Evolutionary conservation across 2,329 filamentous ascomycete species (phyloP).

Genomic region (Sordariomycetes sp.): DNA sequence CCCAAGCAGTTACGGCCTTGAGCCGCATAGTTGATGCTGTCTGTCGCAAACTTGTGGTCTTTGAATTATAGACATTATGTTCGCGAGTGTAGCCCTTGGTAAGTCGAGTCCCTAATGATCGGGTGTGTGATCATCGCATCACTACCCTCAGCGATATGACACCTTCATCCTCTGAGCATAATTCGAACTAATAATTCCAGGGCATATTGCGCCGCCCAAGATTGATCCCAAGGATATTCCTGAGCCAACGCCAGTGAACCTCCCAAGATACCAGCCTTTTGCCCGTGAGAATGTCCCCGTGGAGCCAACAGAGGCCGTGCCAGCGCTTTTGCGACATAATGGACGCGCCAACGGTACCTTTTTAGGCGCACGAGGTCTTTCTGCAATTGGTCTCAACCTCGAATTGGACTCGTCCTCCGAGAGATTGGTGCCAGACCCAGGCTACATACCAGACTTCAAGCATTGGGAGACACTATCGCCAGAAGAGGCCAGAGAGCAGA

Average conservation of each 20-base stretch:
- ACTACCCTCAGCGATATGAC: too few relatives aligned
- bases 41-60: too few relatives aligned
- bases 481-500: constrained; percentile 39
- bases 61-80: too few relatives aligned
- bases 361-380: constrained; percentile 36
- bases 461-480: constrained; percentile 39
- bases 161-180: too few relatives aligned
- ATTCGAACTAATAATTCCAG: constrained; percentile 14
- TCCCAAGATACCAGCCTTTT: constrained; percentile 36
- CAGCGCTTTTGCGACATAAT: constrained; percentile 41
- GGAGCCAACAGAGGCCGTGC: constrained; percentile 27
- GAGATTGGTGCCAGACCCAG: constrained; percentile 44
- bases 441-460: constrained; percentile 42
- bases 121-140: too few relatives aligned
- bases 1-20: too few relatives aligned
- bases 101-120: too few relatives aligned
- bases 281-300: constrained; percentile 18
- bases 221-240: constrained; percentile 42
- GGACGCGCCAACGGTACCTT: constrained; percentile 31
- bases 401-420: constrained; percentile 36
- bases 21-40: too few relatives aligned
- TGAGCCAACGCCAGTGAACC: constrained; percentile 43
- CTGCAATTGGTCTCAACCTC: constrained; percentile 49
- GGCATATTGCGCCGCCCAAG: constrained; percentile 17
- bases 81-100: too few relatives aligned